Base-by-base conservation (phyloP, 306 rosid species). In the Trifolium subterraneum region DNA sequence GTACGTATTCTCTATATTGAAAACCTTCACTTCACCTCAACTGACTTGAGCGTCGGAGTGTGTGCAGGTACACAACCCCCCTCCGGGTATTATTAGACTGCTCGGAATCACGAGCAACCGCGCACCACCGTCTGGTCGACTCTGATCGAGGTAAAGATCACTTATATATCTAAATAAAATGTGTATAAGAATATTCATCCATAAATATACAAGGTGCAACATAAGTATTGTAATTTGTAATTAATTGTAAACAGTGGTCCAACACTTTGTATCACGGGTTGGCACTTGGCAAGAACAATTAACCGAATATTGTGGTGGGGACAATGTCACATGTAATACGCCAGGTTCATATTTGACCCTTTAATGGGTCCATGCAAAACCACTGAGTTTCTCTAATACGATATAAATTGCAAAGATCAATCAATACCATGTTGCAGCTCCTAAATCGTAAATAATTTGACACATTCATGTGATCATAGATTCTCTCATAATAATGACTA, bases 261-360 rank as follows among this genome's bases (percentile, higher is more conserved):
- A 79, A 75, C 79, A 83, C 78, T 65, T 75, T 75, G 63, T 75
- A 79, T 83, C 84, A 83, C 79, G 87, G 87, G 84, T 75, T 75
- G 84, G 79, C 70, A 72, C 55, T 75, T 75, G 81, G 83, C 68
- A 66, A 61, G 39, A 79, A 64, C 60, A 75, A 48, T 60, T 75
- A 83, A 71, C 76, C 48, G 72, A 73, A 76, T 80, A 71, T 77
- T 68, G 68, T 54, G 82, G 82, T 84, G 84, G 82, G 71, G 84
- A 68, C 68, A 77, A 67, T 77, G 68, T 78, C 80, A 84, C 80
- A 69, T 80, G 82, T 77, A 18, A 41, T 25, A 75, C 64, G 8
- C 41, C 85, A 64, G 15, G 75, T 29, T 68, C 75, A 74, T 74
- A 22, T 71, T 74, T 71, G 77, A 75, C 82, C 84, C 64, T 35